A percentile compares a stretch with the other conserved stretches of the same genome.
These are phyloP conservation scores for Pythium folliculosum DNA, from an alignment of 352 stramenopile genomes.

Conservation along the genomic window DNA sequence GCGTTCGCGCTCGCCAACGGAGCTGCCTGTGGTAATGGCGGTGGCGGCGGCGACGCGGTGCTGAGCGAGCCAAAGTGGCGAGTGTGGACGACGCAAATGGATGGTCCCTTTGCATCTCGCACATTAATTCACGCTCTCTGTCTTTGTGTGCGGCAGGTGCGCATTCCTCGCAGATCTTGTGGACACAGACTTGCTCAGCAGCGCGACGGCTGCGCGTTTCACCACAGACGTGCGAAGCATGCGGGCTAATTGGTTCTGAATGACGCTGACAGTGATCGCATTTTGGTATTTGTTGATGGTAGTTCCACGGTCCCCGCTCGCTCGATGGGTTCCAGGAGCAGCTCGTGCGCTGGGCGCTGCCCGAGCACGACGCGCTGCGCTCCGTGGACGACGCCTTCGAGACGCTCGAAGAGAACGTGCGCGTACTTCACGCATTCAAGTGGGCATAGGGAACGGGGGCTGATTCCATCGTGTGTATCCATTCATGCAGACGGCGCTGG, in stretches of 20 bases:
- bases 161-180: constrained; percentile 8
- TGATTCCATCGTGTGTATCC: not conserved
- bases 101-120: no score
- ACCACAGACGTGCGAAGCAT: constrained; percentile 11
- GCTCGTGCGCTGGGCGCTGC: constrained; percentile 16
- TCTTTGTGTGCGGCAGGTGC: constrained; percentile 1
- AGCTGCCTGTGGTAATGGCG: not conserved
- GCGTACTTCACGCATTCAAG: not conserved
- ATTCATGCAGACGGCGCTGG: not conserved
- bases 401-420: constrained; percentile 14
- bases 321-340: constrained; percentile 18
- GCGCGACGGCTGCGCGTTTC: constrained; percentile 17
- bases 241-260: not conserved
- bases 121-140: not conserved
- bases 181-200: not conserved
- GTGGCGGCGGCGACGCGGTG: not conserved
- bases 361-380: constrained; percentile 1
- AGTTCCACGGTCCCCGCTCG: constrained; percentile 6
- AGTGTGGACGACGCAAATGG: not conserved
- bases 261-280: not conserved
- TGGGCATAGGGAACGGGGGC: not conserved
- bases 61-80: constrained; percentile 22
- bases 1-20: not conserved
- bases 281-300: not conserved
- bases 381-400: not conserved